phyloP scores from a whole-genome alignment of 1,284 basidiomycete genomes.

The Kwoniella shivajii region DNA sequence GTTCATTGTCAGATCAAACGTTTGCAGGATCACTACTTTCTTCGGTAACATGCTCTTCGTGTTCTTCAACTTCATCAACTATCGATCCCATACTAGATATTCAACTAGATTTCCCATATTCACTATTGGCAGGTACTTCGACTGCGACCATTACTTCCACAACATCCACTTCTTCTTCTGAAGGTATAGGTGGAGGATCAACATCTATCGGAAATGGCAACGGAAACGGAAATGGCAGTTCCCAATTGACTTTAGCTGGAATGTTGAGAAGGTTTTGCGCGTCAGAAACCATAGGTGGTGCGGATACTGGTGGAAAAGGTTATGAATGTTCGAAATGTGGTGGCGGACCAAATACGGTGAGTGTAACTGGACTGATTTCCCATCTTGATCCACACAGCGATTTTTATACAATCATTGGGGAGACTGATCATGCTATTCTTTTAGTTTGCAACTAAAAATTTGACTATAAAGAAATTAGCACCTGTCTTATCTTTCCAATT shows the following conservation, averaged over 20 bases:
- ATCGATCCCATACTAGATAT: slow-evolving; percentile 90
- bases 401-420: background rate
- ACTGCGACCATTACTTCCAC: slow-evolving; percentile 12
- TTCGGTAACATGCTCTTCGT: slow-evolving; percentile 80
- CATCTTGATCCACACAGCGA: background rate
- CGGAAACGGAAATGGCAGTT: background rate
- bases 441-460: slow-evolving; percentile 76
- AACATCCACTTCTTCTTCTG: slow-evolving; percentile 14
- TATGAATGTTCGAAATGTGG: slow-evolving; percentile 52
- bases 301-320: slow-evolving; percentile 33
- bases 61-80: slow-evolving; percentile 72
- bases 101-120: slow-evolving; percentile 70
- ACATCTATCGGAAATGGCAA: no score
- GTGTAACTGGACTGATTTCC: slow-evolving; percentile 7
- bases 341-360: slow-evolving; percentile 39
- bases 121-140: slow-evolving; percentile 1
- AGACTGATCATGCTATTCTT: background rate
- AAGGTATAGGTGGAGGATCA: slow-evolving; percentile 7
- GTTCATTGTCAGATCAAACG: slow-evolving; percentile 62
- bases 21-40: slow-evolving; percentile 87
- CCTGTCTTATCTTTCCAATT: slow-evolving; percentile 93
- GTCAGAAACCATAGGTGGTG: slow-evolving; percentile 44
- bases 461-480: slow-evolving; percentile 82
- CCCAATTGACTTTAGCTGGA: slow-evolving; percentile 32
- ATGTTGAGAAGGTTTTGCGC: slow-evolving; percentile 47